Percentiles rank a stretch among this genome's conserved stretches.
These are phyloP conservation scores for Strigomonas culicis DNA, from an alignment of 208 protist genomes.

Conservation along the genomic window DNA sequence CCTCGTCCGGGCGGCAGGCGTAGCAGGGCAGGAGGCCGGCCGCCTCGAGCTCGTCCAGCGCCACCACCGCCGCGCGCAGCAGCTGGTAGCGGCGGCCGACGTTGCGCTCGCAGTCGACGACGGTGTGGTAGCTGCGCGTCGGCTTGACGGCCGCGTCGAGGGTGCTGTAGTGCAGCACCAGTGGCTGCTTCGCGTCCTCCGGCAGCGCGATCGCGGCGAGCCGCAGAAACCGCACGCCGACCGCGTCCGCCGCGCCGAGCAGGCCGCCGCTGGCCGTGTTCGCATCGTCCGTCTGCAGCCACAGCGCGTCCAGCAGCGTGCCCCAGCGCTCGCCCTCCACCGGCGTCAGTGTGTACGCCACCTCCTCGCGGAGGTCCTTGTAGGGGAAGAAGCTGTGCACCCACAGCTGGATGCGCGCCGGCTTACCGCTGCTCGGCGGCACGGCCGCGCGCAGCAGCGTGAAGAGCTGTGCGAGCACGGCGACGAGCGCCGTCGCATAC, in stretches of 20 bases:
- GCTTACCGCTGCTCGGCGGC: slow-evolving; percentile 7
- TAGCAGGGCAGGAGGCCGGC: slow-evolving; percentile 50
- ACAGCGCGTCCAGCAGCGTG: slow-evolving; percentile 60
- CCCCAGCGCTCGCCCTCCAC: slow-evolving; percentile 53
- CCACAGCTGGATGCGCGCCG: slow-evolving; percentile 21
- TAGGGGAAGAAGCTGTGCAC: slow-evolving; percentile 25
- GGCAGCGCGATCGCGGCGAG: slow-evolving; percentile 31
- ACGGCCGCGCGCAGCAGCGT: slow-evolving; percentile 8
- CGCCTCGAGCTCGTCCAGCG: slow-evolving; percentile 51
- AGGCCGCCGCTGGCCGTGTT: slow-evolving; percentile 42
- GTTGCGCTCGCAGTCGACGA: slow-evolving; percentile 11
- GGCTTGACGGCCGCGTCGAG: neutral
- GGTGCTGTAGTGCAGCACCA: slow-evolving; percentile 17
- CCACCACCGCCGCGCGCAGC: slow-evolving; percentile 36
- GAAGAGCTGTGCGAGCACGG: slow-evolving; percentile 24
- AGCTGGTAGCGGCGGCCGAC: slow-evolving; percentile 33
- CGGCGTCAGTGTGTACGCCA: slow-evolving; percentile 24
- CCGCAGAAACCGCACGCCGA: slow-evolving; percentile 36
- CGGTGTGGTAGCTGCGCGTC: slow-evolving; percentile 9
- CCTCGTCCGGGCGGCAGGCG: slow-evolving; percentile 47
- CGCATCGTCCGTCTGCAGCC: slow-evolving; percentile 65
- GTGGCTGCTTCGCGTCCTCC: neutral
- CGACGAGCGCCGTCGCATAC: slow-evolving; percentile 22
- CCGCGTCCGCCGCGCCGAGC: slow-evolving; percentile 11
- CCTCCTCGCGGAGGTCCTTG: slow-evolving; percentile 22